Evolutionary conservation across 106 monocot species (phyloP), one percentile per base, ranked within the genome.

Genomic region (Agapanthus africanus): DNA sequence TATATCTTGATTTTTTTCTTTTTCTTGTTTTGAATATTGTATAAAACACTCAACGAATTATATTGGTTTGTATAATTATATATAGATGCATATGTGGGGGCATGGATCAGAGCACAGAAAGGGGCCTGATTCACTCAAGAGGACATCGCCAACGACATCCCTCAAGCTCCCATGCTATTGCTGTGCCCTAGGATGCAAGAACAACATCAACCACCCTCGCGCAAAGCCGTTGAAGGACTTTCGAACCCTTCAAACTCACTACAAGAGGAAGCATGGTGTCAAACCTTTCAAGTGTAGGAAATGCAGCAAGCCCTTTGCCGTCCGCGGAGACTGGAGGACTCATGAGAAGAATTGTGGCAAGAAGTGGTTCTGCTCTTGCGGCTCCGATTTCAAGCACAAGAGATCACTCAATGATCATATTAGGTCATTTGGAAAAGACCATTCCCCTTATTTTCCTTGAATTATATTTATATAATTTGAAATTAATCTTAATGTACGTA

Each of bases 11-110:
- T n/a, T n/a, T n/a, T n/a, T n/a, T n/a, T n/a, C n/a, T n/a, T n/a
- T n/a, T n/a, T n/a, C n/a, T n/a, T n/a, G n/a, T n/a, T n/a, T n/a
- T n/a, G n/a, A n/a, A n/a, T n/a, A n/a, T n/a, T n/a, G n/a, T n/a
- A n/a, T n/a, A n/a, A n/a, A n/a, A n/a, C n/a, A n/a, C n/a, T n/a
- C n/a, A n/a, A n/a, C n/a, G n/a, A n/a, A n/a, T n/a, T n/a, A n/a
- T n/a, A n/a, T n/a, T n/a, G n/a, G n/a, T n/a, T n/a, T n/a, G n/a
- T n/a, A n/a, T n/a, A n/a, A n/a, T n/a, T n/a, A n/a, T 52, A 37
- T 61, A 21, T 65, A 88, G 88, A 88, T 88, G 88, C 88, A 88
- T 63, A 88, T 88, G 88, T 88, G 88, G 88, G 88, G 84, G 37
- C 88, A 88, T 65, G 88, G 88, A 56, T 76, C 83, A 35, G 81